phyloP scores from a whole-genome alignment of 257 asterid genomes.

The Capsicum pubescens region DNA sequence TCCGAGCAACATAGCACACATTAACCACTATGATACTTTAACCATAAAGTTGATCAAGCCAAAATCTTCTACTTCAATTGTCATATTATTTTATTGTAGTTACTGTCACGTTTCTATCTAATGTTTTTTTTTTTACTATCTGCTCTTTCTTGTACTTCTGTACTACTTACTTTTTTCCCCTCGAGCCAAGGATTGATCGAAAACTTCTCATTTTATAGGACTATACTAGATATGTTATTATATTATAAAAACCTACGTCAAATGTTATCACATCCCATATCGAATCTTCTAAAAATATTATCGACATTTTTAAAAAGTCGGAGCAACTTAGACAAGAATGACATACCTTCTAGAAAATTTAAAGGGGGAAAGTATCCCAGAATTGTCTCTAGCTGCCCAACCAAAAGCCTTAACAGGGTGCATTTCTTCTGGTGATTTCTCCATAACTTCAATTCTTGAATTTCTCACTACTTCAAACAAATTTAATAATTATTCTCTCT shows the following conservation, averaged over 20 bases:
- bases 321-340: background rate
- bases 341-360: conserved; percentile 49
- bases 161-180: too few species aligned
- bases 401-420: conserved; percentile 44
- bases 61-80: background rate
- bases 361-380: conserved; percentile 54
- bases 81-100: too few species aligned
- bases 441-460: background rate
- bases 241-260: too few species aligned
- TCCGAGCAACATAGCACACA: background rate
- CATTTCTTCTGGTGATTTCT: conserved; percentile 32
- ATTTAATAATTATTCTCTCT: background rate
- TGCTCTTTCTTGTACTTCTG: too few species aligned
- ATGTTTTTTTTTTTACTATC: too few species aligned
- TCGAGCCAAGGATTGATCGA: too few species aligned
- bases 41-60: background rate
- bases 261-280: too few species aligned
- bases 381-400: conserved; percentile 58
- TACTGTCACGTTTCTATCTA: too few species aligned
- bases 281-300: too few species aligned
- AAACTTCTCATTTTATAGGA: too few species aligned
- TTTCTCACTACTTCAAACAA: background rate
- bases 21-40: background rate
- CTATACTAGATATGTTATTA: too few species aligned
- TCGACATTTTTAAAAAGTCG: background rate